Percentiles rank a stretch among this genome's conserved stretches.
phyloP scores from a whole-genome alignment of 2,329 filamentous ascomycete species.

The Teratosphaeria pseudoeucalypti region DNA sequence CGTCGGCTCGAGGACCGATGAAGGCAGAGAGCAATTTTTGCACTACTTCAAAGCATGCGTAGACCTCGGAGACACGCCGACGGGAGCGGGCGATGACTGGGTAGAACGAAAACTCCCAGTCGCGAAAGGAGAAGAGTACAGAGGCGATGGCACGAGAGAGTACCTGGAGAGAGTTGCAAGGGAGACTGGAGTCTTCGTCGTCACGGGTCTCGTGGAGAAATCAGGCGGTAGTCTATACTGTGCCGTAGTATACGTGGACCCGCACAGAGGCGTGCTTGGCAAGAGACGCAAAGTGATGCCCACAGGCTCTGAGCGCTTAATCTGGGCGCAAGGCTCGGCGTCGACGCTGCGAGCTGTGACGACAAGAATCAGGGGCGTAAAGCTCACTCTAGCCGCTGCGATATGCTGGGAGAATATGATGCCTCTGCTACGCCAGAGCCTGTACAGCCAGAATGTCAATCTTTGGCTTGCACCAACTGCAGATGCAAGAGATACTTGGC shows the following conservation, averaged over 20 bases:
- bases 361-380: constrained; percentile 67
- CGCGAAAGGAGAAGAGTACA: constrained; percentile 35
- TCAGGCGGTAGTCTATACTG: constrained; percentile 79
- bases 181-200: constrained; percentile 71
- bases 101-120: constrained; percentile 49
- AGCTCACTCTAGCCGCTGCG: constrained; percentile 70
- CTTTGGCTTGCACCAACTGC: constrained; percentile 85
- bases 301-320: constrained; percentile 70
- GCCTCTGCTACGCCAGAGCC: constrained; percentile 70
- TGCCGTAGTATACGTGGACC: constrained; percentile 70
- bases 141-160: constrained; percentile 71
- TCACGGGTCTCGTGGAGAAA: constrained; percentile 69
- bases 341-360: constrained; percentile 69
- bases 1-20: constrained; percentile 56
- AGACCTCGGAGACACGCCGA: constrained; percentile 70
- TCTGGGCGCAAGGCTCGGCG: constrained; percentile 81
- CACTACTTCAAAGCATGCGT: constrained; percentile 68
- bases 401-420: constrained; percentile 98
- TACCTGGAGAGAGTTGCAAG: constrained; percentile 64
- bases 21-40: constrained; percentile 72
- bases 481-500: constrained; percentile 74
- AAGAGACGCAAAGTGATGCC: constrained; percentile 92
- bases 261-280: constrained; percentile 59
- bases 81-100: constrained; percentile 64
- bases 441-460: constrained; percentile 87